Evolutionary conservation across 768 basidiomycete genomes (phyloP), one percentile per base, ranked within the genome.

Genomic region (Gloeophyllum trabeum): DNA sequence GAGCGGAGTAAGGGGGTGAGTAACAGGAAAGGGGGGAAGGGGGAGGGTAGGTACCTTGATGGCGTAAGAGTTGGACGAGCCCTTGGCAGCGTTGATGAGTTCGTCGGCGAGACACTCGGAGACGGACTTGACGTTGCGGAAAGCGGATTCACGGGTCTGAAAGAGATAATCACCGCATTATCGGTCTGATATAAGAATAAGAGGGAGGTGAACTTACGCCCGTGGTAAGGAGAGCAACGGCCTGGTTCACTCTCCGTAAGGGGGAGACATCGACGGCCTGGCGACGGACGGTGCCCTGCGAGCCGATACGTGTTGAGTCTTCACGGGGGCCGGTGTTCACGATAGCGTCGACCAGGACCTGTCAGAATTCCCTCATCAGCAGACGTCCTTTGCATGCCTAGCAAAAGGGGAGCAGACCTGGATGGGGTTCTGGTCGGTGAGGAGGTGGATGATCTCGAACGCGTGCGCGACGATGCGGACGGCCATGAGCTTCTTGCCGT

Each of bases 181-280:
- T 10, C 16, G 16, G 10, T 32, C 36, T 7, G 20, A 37, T 37
- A 10, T 21, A 12, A 37, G 7, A 10, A 19, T 21, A 7, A 10
- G 41, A 6, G 6, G 36, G 19, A 16, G 13, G 4, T 35, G 30
- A 5, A 69, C 91, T 55, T 74, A 96, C 94, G 55, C 96, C 96
- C 52, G 81, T 81, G 65, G 96, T 98, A 52, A 99, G 75, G 51
- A 99, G 84, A 26, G 96, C 67, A 59, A 98, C 75, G 35, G 96
- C 80, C 71, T 99, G 96, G 75, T 99, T 99, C 61, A 99, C 96
- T 50, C 96, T 75, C 56, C 96, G 82, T 49, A 99, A 78, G 51
- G 96, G 96, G 10, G 96, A 99, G 43, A 99, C 96, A 71, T 99
- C 96, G 64, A 99, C 96, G 52, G 96, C 96, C 66, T 99, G 96